Evolutionary conservation across 2,329 filamentous ascomycete species (phyloP), one percentile per base, ranked within the genome.

Genomic region (Fusarium nodosum): DNA sequence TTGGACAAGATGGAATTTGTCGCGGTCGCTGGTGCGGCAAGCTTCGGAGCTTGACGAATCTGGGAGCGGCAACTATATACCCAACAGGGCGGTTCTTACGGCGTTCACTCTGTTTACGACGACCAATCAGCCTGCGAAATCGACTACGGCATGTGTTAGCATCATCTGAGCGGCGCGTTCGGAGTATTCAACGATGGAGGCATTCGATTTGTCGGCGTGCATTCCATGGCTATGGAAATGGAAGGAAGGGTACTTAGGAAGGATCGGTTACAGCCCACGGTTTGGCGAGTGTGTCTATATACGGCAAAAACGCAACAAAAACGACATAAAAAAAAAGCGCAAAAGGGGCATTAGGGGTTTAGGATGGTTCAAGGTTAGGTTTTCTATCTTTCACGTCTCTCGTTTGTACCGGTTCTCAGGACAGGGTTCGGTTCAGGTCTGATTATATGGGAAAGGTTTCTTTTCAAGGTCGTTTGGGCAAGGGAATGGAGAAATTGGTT

Each of bases 401-500:
- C 60, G 16, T 64, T 71, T 56, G 22, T 60, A 48, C 46, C 33
- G 62, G 58, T 46, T 73, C 62, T 48, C 48, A 67, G 55, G 70
- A 57, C 28, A 57, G 24, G 68, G 50, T 50, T 72, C 41, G 64
- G 64, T 61, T 64, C 41, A 48, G 68, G 68, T 38, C 57, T 42
- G 64, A 64, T 46, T 55, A 53, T 69, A 65, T 31, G 65, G 54
- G 34, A 68, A 68, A 26, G 69, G 52, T 70, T 74, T 54, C 73
- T 56, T 56, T 50, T 61, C 51, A 53, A 60, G 66, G 54, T 64
- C 69, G 39, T 63, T 66, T 59, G 68, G 68, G 39, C 47, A 56
- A 66, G 56, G 72, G 45, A 65, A 68, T 60, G 69, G 72, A 54
- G 69, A 65, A 73, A 62, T 68, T 72, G 65, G 57, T 72, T 72